phyloP scores from a whole-genome alignment of 352 stramenopile species.

The Globisporangium rhizosaccharum region DNA sequence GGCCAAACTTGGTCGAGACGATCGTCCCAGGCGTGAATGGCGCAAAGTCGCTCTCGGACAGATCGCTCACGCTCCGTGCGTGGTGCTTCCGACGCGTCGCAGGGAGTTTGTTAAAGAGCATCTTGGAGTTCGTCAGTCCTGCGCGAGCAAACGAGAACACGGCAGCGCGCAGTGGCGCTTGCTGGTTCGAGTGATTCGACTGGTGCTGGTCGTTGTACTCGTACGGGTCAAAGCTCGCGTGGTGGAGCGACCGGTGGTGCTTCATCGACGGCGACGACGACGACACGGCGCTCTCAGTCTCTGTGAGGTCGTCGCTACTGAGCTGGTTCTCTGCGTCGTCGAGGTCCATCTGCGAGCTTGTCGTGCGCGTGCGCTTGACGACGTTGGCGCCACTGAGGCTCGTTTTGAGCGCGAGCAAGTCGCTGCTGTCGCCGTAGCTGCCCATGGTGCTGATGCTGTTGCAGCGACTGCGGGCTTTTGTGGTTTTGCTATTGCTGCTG shows the following conservation, averaged over 20 bases:
- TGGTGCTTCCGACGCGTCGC: slow-evolving; percentile 16
- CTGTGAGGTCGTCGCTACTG: slow-evolving; percentile 33
- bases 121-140: slow-evolving; percentile 36
- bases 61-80: slow-evolving; percentile 32
- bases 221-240: slow-evolving; percentile 16
- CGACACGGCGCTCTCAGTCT: slow-evolving; percentile 55
- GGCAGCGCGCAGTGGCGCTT: slow-evolving; percentile 19
- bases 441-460: background rate
- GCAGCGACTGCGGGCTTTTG: background rate
- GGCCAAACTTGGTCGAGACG: slow-evolving; percentile 59
- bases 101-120: slow-evolving; percentile 39
- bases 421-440: background rate
- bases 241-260: slow-evolving; percentile 8
- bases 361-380: slow-evolving; percentile 27
- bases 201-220: slow-evolving; percentile 1
- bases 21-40: slow-evolving; percentile 31
- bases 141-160: slow-evolving; percentile 57
- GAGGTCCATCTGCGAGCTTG: slow-evolving; percentile 36
- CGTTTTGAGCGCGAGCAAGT: slow-evolving; percentile 11
- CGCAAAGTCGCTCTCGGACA: slow-evolving; percentile 37
- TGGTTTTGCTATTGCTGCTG: background rate
- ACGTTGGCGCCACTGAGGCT: slow-evolving; percentile 8
- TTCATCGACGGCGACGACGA: slow-evolving; percentile 28
- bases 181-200: background rate
- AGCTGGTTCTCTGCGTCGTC: slow-evolving; percentile 31